Percentiles rank a stretch among this genome's conserved stretches.
phyloP scores from a whole-genome alignment of 768 basidiomycete species.

The Psilocybe cyanescens region DNA sequence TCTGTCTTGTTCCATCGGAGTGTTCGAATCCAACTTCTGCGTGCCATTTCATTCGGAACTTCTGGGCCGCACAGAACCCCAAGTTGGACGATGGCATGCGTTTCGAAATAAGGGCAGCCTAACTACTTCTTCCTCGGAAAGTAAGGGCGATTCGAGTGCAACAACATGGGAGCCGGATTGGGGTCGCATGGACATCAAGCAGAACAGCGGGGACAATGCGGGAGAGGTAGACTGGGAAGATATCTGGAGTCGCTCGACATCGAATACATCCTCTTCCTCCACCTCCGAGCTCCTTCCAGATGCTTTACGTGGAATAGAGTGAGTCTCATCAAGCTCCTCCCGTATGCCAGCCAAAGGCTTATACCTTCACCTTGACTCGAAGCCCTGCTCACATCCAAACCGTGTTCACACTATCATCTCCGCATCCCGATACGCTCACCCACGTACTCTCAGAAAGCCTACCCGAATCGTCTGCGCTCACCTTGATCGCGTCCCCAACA shows the following conservation, averaged over 20 bases:
- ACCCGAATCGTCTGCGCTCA: conserved; percentile 53
- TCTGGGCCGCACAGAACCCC: conserved; percentile 56
- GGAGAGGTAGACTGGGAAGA: conserved; percentile 19
- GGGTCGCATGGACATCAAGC: conserved; percentile 5
- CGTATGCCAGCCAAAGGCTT: background rate
- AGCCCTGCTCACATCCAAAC: conserved; percentile 35
- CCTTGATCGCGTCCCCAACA: conserved; percentile 73
- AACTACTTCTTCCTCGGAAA: conserved; percentile 7
- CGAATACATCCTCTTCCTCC: background rate
- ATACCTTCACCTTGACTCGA: conserved; percentile 1
- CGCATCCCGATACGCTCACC: conserved; percentile 23
- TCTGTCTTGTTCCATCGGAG: conserved; percentile 60
- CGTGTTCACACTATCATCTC: conserved; percentile 30
- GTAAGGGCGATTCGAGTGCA: background rate
- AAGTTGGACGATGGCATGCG: conserved; percentile 78
- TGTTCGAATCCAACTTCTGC: conserved; percentile 47
- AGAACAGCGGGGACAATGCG: background rate
- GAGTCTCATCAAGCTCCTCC: conserved; percentile 7
- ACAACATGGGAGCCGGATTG: conserved; percentile 16
- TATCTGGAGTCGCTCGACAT: conserved; percentile 40
- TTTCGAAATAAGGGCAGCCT: conserved; percentile 44
- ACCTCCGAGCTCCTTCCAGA: background rate
- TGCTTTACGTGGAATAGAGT: conserved; percentile 13
- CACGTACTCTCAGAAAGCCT: conserved; percentile 37
- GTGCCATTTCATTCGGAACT: conserved; percentile 66